Base-by-base conservation (phyloP, 2,329 filamentous ascomycete genomes). In the Aureobasidium musti region DNA sequence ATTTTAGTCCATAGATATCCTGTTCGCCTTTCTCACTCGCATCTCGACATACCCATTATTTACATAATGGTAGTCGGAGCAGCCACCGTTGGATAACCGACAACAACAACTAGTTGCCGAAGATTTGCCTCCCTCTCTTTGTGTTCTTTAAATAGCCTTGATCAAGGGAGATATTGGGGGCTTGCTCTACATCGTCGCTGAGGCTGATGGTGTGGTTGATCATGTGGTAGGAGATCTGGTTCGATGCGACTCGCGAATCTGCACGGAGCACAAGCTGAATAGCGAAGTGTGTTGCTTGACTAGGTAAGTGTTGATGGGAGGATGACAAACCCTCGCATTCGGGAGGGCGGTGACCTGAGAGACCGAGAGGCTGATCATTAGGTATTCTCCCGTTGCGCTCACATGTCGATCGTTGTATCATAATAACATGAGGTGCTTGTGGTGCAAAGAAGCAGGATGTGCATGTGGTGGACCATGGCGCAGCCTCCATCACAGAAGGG, bases 1-100 rank as follows among this genome's bases (percentile, higher is more conserved):
- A 41, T 14, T 5, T 56, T 17, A 10, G 19, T 23, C 35, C 13
- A 11, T 26, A 11, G 52, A 26, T 21, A 13, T 33, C 8, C 10
- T 28, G 11, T 28, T 23, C 26, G 21, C 1, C 35, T 41, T 8
- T 41, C 8, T 2, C 14, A 19, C 53, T 41, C 35, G 14, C n/a
- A 26, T 8, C 5, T 39, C 53, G 23, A n/a, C 6, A 41, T 56
- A 41, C n/a, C n/a, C n/a, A n/a, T n/a, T n/a, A 13, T 28, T 5
- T 28, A 39, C 30, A 5, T 30, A 4, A 47, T 49, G 57, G 57
- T 49, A 61, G 57, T 30, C 43, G 39, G 57, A 61, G 57, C 57
- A 61, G 57, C 57, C 11, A 43, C 43, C 43, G 57, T 61, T 59
- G 54, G 10, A 26, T 14, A 11, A 17, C n/a, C 57, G 35, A 49